phyloP scores from a whole-genome alignment of 2,329 filamentous ascomycete genomes.

The Teratosphaeria zuluensis region DNA sequence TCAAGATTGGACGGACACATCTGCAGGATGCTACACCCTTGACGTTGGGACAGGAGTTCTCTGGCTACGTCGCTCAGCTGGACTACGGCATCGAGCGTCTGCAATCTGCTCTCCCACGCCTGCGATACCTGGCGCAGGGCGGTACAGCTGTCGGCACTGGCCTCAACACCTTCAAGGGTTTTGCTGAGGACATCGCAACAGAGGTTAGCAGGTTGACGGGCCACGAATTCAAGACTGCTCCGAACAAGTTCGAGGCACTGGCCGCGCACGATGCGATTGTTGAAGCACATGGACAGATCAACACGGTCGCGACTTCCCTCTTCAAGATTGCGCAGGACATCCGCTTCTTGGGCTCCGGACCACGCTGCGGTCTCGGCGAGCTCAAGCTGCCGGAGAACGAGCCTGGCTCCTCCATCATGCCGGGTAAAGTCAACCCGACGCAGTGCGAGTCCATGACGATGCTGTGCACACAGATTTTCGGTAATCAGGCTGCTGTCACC shows the following conservation, averaged over 20 bases:
- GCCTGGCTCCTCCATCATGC: slow-evolving; percentile 97
- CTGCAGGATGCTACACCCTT: slow-evolving; percentile 94
- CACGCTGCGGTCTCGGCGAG: slow-evolving; percentile 91
- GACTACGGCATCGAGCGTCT: slow-evolving; percentile 84
- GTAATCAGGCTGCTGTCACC: slow-evolving; percentile 87
- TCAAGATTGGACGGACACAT: slow-evolving; percentile 98
- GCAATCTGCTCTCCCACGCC: slow-evolving; percentile 69
- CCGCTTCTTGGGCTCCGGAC: slow-evolving; percentile 90
- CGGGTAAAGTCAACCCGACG: slow-evolving; percentile 97
- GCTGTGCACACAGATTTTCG: slow-evolving; percentile 95
- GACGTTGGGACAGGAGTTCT: slow-evolving; percentile 95
- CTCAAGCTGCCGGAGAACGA: slow-evolving; percentile 93
- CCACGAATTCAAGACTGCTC: slow-evolving; percentile 86
- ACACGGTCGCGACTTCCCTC: slow-evolving; percentile 82
- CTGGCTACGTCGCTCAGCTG: slow-evolving; percentile 90
- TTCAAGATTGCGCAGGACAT: slow-evolving; percentile 99
- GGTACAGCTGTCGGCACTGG: slow-evolving; percentile 95
- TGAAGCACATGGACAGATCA: slow-evolving; percentile 85
- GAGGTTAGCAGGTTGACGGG: slow-evolving; percentile 91
- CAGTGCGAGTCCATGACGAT: slow-evolving; percentile 97
- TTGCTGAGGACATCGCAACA: slow-evolving; percentile 82
- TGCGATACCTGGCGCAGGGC: slow-evolving; percentile 83
- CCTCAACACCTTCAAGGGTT: slow-evolving; percentile 94
- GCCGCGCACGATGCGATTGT: slow-evolving; percentile 94
- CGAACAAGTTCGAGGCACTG: slow-evolving; percentile 97